These are phyloP conservation scores for Ogataea polymorpha DNA, from an alignment of 805 yeast species.

Conservation along the genomic window DNA sequence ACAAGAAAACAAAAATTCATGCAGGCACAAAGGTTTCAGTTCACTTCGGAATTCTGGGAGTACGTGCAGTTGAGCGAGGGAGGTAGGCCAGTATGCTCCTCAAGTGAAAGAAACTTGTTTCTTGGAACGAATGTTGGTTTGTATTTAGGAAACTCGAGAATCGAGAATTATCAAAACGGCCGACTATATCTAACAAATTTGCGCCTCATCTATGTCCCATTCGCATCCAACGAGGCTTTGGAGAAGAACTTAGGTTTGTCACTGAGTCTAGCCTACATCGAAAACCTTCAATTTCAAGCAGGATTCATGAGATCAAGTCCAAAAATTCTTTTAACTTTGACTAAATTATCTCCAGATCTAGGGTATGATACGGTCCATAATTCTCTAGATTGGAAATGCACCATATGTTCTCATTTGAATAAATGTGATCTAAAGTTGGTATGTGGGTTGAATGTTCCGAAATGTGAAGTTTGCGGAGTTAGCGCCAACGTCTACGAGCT, in stretches of 20 bases:
- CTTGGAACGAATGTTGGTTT: constrained; percentile 63
- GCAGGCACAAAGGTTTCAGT: too few species aligned
- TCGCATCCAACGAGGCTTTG: neutral
- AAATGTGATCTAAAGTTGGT: constrained; percentile 10
- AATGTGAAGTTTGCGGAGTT: constrained; percentile 65
- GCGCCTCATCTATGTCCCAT: constrained; percentile 64
- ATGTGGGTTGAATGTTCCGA: constrained; percentile 32
- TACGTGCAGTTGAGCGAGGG: constrained; percentile 25
- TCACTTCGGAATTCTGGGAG: constrained; percentile 15
- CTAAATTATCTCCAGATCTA: neutral
- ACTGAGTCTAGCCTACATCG: constrained; percentile 20
- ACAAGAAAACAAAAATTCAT: too few species aligned
- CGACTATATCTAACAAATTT: constrained; percentile 72
- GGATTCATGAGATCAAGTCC: constrained; percentile 79
- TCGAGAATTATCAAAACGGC: constrained; percentile 66
- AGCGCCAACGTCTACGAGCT: constrained; percentile 19
- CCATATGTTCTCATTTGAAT: constrained; percentile 81
- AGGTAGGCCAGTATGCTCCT: constrained; percentile 30
- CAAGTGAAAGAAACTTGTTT: constrained; percentile 46
- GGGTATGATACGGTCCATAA: neutral
- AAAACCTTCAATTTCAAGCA: constrained; percentile 29
- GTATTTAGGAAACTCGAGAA: constrained; percentile 72
- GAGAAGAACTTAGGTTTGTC: neutral
- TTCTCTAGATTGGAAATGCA: constrained; percentile 67
- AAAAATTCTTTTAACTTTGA: constrained; percentile 46